phyloP scores from a whole-genome alignment of 1,284 basidiomycete species.

The Rugosomyces carneus region DNA sequence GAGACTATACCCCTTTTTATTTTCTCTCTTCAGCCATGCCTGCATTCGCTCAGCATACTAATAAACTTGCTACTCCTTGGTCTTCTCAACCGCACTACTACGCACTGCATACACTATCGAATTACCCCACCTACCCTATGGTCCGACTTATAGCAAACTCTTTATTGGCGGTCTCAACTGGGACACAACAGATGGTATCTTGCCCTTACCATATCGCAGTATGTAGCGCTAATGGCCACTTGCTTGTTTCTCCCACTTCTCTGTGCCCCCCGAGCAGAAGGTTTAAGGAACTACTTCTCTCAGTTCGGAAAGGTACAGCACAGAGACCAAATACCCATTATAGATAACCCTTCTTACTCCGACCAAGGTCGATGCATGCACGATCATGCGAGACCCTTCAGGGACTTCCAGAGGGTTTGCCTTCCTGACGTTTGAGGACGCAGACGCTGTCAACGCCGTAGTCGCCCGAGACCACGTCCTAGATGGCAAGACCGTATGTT shows the following conservation, averaged over 20 bases:
- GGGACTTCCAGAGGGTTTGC: conserved; percentile 93
- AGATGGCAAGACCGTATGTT: conserved; percentile 80
- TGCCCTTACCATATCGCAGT: conserved; percentile 31
- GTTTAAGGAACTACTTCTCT: conserved; percentile 64
- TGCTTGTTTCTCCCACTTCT: conserved; percentile 22
- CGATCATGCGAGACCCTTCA: conserved; percentile 91
- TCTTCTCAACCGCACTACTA: conserved; percentile 26
- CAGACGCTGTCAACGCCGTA: conserved; percentile 75
- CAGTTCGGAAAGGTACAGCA: conserved; percentile 61
- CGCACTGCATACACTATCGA: conserved; percentile 27
- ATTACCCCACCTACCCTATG: conserved; percentile 24
- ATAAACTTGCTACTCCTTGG: conserved; percentile 20
- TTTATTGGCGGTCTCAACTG: conserved; percentile 97
- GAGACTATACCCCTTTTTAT: conserved; percentile 16
- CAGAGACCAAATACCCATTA: neutral
- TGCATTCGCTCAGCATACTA: conserved; percentile 17
- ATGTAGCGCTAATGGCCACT: conserved; percentile 35
- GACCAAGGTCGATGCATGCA: conserved; percentile 77
- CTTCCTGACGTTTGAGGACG: conserved; percentile 88
- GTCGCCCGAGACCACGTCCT: conserved; percentile 81
- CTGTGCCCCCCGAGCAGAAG: conserved; percentile 40
- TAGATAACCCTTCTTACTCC: conserved; percentile 13
- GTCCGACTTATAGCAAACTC: conserved; percentile 79
- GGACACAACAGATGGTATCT: conserved; percentile 94
- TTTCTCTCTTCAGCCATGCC: conserved; percentile 18